Evolutionary conservation across 139 green algal genomes (phyloP).

Genomic region (Pleodorina starrii): DNA sequence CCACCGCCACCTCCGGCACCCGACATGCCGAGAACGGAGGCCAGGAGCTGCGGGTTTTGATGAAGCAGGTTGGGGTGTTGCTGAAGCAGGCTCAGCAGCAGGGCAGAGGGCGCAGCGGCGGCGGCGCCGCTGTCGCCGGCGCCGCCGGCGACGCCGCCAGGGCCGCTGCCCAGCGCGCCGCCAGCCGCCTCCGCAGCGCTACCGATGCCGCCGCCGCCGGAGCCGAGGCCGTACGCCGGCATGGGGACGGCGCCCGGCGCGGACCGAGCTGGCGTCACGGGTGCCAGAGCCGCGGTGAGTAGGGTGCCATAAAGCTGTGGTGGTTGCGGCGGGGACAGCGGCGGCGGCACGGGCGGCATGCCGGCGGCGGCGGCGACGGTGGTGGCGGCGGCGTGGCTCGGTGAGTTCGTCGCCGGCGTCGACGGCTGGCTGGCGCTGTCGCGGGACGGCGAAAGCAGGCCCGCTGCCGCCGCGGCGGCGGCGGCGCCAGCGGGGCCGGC

Average conservation of each 20-base stretch:
- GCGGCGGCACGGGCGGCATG: background rate
- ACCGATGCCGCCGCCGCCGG: background rate
- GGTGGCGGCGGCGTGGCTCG: background rate
- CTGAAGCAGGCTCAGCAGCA: slow-evolving; percentile 34
- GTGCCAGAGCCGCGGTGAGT: too few relatives aligned
- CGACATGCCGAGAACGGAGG: background rate
- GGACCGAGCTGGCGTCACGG: slow-evolving; percentile 30
- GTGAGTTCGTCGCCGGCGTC: slow-evolving; percentile 15
- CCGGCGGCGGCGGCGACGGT: background rate
- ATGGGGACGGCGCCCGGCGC: background rate
- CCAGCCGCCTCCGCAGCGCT: background rate
- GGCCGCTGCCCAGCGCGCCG: background rate
- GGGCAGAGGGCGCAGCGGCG: background rate
- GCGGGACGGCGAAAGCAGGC: background rate
- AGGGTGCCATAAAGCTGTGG: too few relatives aligned
- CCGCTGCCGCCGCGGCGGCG: background rate
- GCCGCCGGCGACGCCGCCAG: background rate
- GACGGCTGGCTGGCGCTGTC: slow-evolving; percentile 26
- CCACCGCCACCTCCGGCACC: background rate
- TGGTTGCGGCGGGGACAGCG: background rate
- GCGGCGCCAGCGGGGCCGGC: background rate
- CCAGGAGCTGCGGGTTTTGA: slow-evolving; percentile 18
- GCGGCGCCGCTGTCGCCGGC: too few relatives aligned
- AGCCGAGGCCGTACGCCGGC: too few relatives aligned
- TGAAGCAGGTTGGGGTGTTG: slow-evolving; percentile 42